Conservation (phyloP, 352 stramenopile species). For the Globisporangium irregulare region DNA sequence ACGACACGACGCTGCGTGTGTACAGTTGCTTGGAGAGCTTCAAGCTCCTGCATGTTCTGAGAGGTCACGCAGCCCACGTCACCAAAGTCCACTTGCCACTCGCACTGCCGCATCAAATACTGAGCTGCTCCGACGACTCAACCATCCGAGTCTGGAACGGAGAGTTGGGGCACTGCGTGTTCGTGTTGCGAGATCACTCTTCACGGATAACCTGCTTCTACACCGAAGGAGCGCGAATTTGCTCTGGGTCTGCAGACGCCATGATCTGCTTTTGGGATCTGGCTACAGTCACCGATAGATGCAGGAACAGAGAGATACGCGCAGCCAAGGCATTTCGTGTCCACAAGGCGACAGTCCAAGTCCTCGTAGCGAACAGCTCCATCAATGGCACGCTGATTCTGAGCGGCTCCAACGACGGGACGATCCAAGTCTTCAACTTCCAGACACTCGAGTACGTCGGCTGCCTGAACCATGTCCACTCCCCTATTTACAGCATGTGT, state of each 20-base stretch:
- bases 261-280: slow-evolving; percentile 59
- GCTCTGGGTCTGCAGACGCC: slow-evolving; percentile 55
- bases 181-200: slow-evolving; percentile 38
- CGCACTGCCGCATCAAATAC: slow-evolving; percentile 22
- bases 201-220: slow-evolving; percentile 56
- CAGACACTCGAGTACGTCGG: slow-evolving; percentile 41
- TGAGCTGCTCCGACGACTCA: slow-evolving; percentile 64
- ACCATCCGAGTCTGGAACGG: slow-evolving; percentile 58
- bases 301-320: slow-evolving; percentile 13
- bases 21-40: slow-evolving; percentile 44
- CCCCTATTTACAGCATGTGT: slow-evolving; percentile 53
- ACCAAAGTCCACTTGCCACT: slow-evolving; percentile 45
- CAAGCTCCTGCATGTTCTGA: slow-evolving; percentile 34
- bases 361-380: slow-evolving; percentile 23
- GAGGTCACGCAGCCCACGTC: slow-evolving; percentile 53
- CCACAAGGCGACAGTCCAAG: slow-evolving; percentile 58
- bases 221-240: slow-evolving; percentile 27
- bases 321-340: slow-evolving; percentile 31
- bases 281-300: slow-evolving; percentile 2
- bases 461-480: slow-evolving; percentile 36
- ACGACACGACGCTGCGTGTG: slow-evolving; percentile 58
- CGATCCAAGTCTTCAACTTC: slow-evolving; percentile 65
- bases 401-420: slow-evolving; percentile 71
- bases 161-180: slow-evolving; percentile 36
- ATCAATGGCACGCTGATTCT: slow-evolving; percentile 29